A percentile compares a stretch with the other conserved stretches of the same genome.
Conservation (phyloP, 305 asterid genomes). For the Vinca major region DNA sequence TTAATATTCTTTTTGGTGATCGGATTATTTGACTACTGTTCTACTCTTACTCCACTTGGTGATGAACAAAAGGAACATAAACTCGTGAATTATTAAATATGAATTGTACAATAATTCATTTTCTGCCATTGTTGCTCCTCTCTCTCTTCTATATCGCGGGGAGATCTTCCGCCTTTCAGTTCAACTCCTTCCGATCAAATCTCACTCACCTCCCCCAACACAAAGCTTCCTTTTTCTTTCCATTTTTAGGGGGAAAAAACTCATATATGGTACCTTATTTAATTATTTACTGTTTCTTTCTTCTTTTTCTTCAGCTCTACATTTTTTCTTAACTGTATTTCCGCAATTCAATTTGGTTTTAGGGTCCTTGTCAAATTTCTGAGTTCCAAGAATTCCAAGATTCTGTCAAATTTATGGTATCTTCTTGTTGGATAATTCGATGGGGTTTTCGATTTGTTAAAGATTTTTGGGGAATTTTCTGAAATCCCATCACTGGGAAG, state of each 20-base stretch:
- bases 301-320: neutral
- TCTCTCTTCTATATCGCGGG: slow-evolving; percentile 15
- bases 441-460: too few relatives aligned
- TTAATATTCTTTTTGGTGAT: too few relatives aligned
- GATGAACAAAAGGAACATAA: too few relatives aligned
- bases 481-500: too few relatives aligned
- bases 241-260: neutral
- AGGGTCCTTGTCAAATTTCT: neutral
- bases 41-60: too few relatives aligned
- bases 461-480: too few relatives aligned
- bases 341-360: neutral
- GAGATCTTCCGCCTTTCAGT: slow-evolving; percentile 11
- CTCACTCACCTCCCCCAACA: neutral
- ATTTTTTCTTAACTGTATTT: neutral
- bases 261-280: neutral
- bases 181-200: slow-evolving; percentile 15
- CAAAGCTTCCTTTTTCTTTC: neutral
- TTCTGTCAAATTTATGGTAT: neutral
- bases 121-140: neutral
- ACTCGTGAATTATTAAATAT: neutral
- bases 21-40: too few relatives aligned
- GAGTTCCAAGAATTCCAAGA: slow-evolving; percentile 9
- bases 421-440: neutral
- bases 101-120: neutral
- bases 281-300: neutral